Conservation (phyloP, 2,329 filamentous ascomycete genomes). For the Colletotrichum graminicola region DNA sequence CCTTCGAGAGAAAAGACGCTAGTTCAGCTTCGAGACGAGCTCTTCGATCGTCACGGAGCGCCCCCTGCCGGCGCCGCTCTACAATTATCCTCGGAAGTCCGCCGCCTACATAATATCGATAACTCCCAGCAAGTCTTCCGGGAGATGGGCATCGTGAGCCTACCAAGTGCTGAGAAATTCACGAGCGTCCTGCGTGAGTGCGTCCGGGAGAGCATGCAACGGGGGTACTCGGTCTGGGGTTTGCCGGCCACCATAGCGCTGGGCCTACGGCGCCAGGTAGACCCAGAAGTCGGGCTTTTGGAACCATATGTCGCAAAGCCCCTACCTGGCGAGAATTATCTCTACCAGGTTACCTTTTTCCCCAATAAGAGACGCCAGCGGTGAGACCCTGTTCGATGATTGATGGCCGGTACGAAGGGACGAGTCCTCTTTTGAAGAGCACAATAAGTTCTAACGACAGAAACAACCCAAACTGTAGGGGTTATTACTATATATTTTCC, state of each 20-base stretch:
- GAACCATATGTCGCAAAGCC: background rate
- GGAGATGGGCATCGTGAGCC: conserved; percentile 55
- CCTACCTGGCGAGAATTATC: background rate
- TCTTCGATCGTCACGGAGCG: conserved; percentile 61
- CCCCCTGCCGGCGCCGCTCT: conserved; percentile 57
- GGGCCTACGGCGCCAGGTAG: conserved; percentile 16
- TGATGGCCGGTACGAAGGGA: too few species aligned
- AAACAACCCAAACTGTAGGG: too few species aligned
- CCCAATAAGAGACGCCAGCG: conserved; percentile 4
- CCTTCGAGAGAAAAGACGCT: conserved; percentile 52
- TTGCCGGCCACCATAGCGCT: conserved; percentile 12
- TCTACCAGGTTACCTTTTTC: conserved; percentile 14
- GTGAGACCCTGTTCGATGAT: background rate
- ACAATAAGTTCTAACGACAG: too few species aligned
- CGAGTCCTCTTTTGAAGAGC: too few species aligned
- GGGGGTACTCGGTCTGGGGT: conserved; percentile 48
- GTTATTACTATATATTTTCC: too few species aligned
- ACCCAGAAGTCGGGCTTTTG: conserved; percentile 25
- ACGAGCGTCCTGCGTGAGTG: conserved; percentile 52
- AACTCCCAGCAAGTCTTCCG: conserved; percentile 57
- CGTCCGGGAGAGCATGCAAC: conserved; percentile 49
- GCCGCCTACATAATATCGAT: conserved; percentile 56
- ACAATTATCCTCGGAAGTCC: conserved; percentile 57
- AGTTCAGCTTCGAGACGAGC: conserved; percentile 55
- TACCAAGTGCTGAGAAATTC: conserved; percentile 47